Base-by-base conservation (phyloP, 176 grass and related monocot species). In the Rhynchospora breviuscula region DNA sequence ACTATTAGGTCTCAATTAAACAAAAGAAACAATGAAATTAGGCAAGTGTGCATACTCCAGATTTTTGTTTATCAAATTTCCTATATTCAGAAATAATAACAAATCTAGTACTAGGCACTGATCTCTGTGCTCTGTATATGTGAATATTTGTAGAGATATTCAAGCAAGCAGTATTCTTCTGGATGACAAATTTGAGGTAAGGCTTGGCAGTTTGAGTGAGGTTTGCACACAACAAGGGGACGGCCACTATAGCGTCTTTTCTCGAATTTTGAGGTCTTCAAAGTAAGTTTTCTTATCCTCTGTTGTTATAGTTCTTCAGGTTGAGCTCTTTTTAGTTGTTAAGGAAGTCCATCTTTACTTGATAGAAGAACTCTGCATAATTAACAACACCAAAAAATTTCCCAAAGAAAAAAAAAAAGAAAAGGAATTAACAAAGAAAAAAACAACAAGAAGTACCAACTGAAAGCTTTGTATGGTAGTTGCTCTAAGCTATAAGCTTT, bases 131-230 rank as follows among this genome's bases (percentile, higher is more conserved):
- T 56, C 45, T 59, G 0, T 13, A 4, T 74, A 1, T 86, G 63
- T 19, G 79, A 85, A 78, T 82, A 78, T 81, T 79, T 93, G 48
- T 86, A 98, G 96, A 90, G 93, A 98, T 86, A 88, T 98, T 74
- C 96, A 98, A 86, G 91, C 96, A 85, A 98, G 91, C 79, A 98
- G 96, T 73, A 83, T 98, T 54, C 91, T 98, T 90, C 91, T 98
- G 8, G 96, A 95, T 67, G 91, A 98, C 48, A 98, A 95, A 79
- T 98, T 87, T 85, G 96, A 95, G 88, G 96, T 98, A 52, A 26
- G 83, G n/a, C 88, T 98, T 80, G 91, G 93, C 51, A 98, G 96
- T 86, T 89, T 98, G 85, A 91, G 88, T 84, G 89, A 95, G 77
- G 78, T 95, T 62, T 91, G 91, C 77, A 53, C 65, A 64, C 93